phyloP scores from a whole-genome alignment of 441 rosid species.

The Gossypium davidsonii region DNA sequence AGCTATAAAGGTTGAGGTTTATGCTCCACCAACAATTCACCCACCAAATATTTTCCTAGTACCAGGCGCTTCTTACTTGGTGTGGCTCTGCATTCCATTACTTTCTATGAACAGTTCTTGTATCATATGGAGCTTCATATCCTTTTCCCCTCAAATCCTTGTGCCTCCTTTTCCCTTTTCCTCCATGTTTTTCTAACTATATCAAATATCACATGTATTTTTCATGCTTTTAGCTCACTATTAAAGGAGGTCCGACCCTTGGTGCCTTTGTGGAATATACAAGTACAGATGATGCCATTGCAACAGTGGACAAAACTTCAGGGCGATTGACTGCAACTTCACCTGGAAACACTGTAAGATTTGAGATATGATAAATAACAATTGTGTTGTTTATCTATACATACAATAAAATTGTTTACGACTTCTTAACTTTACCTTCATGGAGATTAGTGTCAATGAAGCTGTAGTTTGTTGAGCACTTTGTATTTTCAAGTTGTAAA shows the following conservation, averaged over 20 bases:
- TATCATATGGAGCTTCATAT: neutral
- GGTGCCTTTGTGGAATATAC: slow-evolving; percentile 58
- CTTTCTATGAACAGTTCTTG: neutral
- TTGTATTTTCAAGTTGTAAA: slow-evolving; percentile 1
- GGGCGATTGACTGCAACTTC: slow-evolving; percentile 69
- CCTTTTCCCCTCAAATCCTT: neutral
- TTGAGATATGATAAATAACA: slow-evolving; percentile 8
- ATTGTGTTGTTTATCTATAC: neutral
- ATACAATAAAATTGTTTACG: neutral
- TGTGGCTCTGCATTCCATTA: slow-evolving; percentile 28
- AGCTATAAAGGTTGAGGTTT: slow-evolving; percentile 78
- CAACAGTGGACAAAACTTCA: slow-evolving; percentile 51
- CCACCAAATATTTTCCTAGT: slow-evolving; percentile 69
- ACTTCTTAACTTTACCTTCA: neutral
- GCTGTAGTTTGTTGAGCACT: neutral
- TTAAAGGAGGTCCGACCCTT: slow-evolving; percentile 86
- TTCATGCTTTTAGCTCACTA: slow-evolving; percentile 44
- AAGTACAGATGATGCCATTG: slow-evolving; percentile 52
- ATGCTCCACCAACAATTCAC: slow-evolving; percentile 68
- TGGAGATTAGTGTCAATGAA: slow-evolving; percentile 1
- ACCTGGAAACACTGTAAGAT: slow-evolving; percentile 83
- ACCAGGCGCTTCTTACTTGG: slow-evolving; percentile 90
- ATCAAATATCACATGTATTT: slow-evolving; percentile 8
- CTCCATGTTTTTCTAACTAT: neutral
- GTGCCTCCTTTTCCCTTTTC: neutral